phyloP scores from a whole-genome alignment of 2,329 filamentous ascomycete genomes.

The Curvularia spicifera region DNA sequence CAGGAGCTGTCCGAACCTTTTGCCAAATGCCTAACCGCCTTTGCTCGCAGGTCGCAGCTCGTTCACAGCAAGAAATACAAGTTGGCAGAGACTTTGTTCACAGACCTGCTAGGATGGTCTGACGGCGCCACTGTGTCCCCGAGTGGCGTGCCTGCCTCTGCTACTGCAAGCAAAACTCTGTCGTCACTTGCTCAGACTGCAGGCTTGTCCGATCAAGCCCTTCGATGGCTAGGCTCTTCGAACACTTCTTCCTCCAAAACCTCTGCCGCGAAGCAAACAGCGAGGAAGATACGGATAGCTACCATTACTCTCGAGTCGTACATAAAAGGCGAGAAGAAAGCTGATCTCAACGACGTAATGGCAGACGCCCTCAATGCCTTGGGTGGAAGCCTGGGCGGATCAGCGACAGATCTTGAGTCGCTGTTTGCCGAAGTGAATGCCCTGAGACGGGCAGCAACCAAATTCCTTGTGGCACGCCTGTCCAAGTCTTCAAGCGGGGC shows the following conservation, averaged over 20 bases:
- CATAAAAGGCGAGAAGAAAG: slow-evolving; percentile 26
- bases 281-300: slow-evolving; percentile 36
- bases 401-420: slow-evolving; percentile 42
- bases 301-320: slow-evolving; percentile 41
- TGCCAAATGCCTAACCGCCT: slow-evolving; percentile 67
- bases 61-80: slow-evolving; percentile 50
- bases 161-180: slow-evolving; percentile 29
- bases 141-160: slow-evolving; percentile 2
- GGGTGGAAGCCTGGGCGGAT: slow-evolving; percentile 40
- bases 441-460: slow-evolving; percentile 41
- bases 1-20: slow-evolving; percentile 72
- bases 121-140: background rate
- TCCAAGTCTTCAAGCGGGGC: slow-evolving; percentile 9
- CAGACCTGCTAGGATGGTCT: slow-evolving; percentile 25
- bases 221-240: slow-evolving; percentile 39
- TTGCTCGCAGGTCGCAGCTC: slow-evolving; percentile 59
- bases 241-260: slow-evolving; percentile 16
- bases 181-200: slow-evolving; percentile 46
- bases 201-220: slow-evolving; percentile 41
- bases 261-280: slow-evolving; percentile 35
- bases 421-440: slow-evolving; percentile 47
- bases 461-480: slow-evolving; percentile 27
- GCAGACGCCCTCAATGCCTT: slow-evolving; percentile 36
- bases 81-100: slow-evolving; percentile 40
- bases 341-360: slow-evolving; percentile 27